phyloP scores from a whole-genome alignment of 768 basidiomycete species.

The Hygrophoropsis aurantiaca region DNA sequence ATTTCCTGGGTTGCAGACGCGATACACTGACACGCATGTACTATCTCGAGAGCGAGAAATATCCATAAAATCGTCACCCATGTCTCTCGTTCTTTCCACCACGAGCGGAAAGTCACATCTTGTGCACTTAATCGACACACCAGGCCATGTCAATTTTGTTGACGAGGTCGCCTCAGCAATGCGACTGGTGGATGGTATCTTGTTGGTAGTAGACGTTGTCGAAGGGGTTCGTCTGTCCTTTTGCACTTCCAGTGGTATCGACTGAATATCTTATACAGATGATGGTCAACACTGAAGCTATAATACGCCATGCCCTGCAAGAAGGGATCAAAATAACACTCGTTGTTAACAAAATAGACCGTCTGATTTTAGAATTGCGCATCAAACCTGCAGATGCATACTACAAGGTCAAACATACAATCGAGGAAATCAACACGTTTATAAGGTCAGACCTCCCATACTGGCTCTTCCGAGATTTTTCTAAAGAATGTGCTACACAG shows the following conservation, averaged over 20 bases:
- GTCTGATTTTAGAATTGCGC: slow-evolving; percentile 93
- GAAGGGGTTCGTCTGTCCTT: slow-evolving; percentile 73
- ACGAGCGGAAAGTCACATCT: slow-evolving; percentile 92
- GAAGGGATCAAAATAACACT: slow-evolving; percentile 88
- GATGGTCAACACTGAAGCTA: slow-evolving; percentile 89
- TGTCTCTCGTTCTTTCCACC: slow-evolving; percentile 86
- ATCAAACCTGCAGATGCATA: slow-evolving; percentile 96
- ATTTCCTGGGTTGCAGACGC: slow-evolving; percentile 50
- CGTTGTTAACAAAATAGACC: slow-evolving; percentile 96
- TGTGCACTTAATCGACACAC: slow-evolving; percentile 93
- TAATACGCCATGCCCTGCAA: slow-evolving; percentile 86
- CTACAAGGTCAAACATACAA: slow-evolving; percentile 98
- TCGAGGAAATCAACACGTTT: slow-evolving; percentile 96
- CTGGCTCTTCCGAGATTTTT: neutral
- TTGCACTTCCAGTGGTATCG: slow-evolving; percentile 1
- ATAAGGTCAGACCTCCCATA: slow-evolving; percentile 63
- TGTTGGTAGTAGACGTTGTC: slow-evolving; percentile 96
- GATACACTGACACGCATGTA: slow-evolving; percentile 95
- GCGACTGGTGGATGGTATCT: slow-evolving; percentile 84
- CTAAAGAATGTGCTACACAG: slow-evolving; percentile 32
- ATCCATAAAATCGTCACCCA: slow-evolving; percentile 95
- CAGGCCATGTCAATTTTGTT: slow-evolving; percentile 98
- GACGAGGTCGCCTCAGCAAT: slow-evolving; percentile 93
- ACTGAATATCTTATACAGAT: slow-evolving; percentile 45
- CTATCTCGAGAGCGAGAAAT: slow-evolving; percentile 87